A percentile compares a stretch with the other conserved stretches of the same genome.
Evolutionary conservation across 306 rosid species (phyloP).

Genomic region (Macrotyloma uniflorum): DNA sequence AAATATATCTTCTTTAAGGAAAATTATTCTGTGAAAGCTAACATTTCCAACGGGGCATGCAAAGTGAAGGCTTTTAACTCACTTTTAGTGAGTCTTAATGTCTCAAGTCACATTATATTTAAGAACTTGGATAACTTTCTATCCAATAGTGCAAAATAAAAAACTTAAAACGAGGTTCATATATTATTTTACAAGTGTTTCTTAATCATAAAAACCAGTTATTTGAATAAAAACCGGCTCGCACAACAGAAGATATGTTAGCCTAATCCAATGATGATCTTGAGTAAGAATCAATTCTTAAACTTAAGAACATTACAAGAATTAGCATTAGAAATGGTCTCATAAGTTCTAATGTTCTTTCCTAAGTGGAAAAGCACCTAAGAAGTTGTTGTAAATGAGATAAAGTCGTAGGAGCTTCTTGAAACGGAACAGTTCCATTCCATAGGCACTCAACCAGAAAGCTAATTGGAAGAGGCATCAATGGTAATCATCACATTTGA

Average conservation of each 20-base stretch:
- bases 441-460: slow-evolving; percentile 53
- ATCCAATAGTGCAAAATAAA: no score
- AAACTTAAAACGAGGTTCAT: neutral
- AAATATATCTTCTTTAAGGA: no score
- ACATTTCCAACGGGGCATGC: neutral
- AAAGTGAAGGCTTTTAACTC: neutral
- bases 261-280: neutral
- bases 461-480: slow-evolving; percentile 62
- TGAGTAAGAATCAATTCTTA: neutral
- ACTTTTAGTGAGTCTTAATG: neutral
- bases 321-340: neutral
- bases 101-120: no score
- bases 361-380: slow-evolving; percentile 55
- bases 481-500: slow-evolving; percentile 59
- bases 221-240: no score
- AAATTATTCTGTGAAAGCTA: neutral
- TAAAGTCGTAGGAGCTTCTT: slow-evolving; percentile 73
- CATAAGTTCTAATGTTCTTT: slow-evolving; percentile 68
- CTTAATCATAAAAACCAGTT: no score
- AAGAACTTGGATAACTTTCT: no score
- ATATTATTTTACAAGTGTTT: no score
- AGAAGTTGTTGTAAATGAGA: slow-evolving; percentile 62
- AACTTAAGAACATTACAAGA: neutral
- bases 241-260: no score
- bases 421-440: slow-evolving; percentile 62